A percentile compares a stretch with the other conserved stretches of the same genome.
Conservation (phyloP, 768 basidiomycete species). For the Rubroboletus pulcherrimus region DNA sequence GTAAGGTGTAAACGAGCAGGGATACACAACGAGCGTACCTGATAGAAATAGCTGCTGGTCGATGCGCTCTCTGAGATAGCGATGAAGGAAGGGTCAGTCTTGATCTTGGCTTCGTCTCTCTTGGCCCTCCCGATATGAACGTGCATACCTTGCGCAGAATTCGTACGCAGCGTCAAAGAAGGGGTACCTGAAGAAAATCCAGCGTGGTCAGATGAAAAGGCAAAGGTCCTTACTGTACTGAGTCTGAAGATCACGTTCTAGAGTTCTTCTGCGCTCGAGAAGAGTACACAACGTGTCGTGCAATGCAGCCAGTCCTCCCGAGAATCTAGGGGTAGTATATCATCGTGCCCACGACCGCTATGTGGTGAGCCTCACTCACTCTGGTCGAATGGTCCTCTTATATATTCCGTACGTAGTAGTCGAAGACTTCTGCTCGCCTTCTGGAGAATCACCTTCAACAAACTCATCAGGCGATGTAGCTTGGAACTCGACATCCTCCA, state of each 20-base stretch:
- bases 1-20: background rate
- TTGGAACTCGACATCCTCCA: conserved; percentile 32
- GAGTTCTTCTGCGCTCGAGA: conserved; percentile 40
- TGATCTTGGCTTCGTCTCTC: conserved; percentile 53
- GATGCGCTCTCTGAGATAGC: conserved; percentile 58
- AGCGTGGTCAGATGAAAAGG: background rate
- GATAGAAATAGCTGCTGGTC: conserved; percentile 66
- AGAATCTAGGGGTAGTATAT: conserved; percentile 43
- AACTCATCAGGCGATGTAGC: conserved; percentile 19
- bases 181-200: conserved; percentile 49
- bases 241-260: conserved; percentile 53
- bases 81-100: conserved; percentile 48
- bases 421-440: conserved; percentile 10
- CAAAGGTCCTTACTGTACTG: conserved; percentile 44
- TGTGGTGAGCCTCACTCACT: conserved; percentile 38
- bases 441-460: conserved; percentile 19
- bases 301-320: conserved; percentile 45
- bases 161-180: conserved; percentile 69
- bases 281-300: conserved; percentile 48
- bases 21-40: conserved; percentile 35
- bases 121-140: conserved; percentile 66
- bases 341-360: background rate
- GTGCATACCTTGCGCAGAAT: conserved; percentile 67
- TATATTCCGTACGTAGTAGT: conserved; percentile 28
- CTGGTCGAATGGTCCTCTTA: conserved; percentile 63